Base-by-base conservation (phyloP, 2,329 filamentous ascomycete genomes). In the Fusarium torulosum region DNA sequence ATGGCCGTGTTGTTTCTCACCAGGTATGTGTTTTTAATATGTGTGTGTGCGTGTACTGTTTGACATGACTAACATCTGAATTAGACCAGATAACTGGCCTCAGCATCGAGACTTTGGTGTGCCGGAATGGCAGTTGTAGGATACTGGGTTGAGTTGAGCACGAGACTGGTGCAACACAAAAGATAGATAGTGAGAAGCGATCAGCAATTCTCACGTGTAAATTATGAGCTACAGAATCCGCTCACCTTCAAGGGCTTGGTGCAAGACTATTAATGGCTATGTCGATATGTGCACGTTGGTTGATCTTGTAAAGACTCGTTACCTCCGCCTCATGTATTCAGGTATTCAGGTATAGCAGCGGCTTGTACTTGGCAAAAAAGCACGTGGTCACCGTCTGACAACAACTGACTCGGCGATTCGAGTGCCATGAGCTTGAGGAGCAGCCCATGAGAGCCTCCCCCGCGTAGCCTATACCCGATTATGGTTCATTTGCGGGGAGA, bases 1-100 rank as follows among this genome's bases (percentile, higher is more conserved):
- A 81, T 76, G 76, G 77, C 79, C 35, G 76, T 79, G 49, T 62
- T 83, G 60, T 68, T 82, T 59, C 72, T 81, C 45, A 82, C 81
- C 20, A 80, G 75, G 80, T 82, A 75, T 53, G 78, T 75, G 29
- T 23, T 33, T 40, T 42, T 9, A 25, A 7, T 14, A 6, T 45
- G 11, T 15, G 20, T 29, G 38, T 40, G 13, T 45, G 13, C 19
- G 29, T 25, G 40, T 8, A 4, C 41, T 27, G 14, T 23, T 29
- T 27, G 33, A 21, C 27, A 41, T 50, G 27, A 43, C 67, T 73
- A 62, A 70, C 47, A 19, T 13, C 19, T 45, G 11, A 41, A 47
- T 13, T 31, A 82, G 80, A 66, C 75, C 75, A 23, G 78, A 80
- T 53, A 68, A 81, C 41, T 82, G 80, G 80, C 80, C 80, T 6